A percentile compares a stretch with the other conserved stretches of the same genome.
phyloP scores from a whole-genome alignment of 2,329 filamentous ascomycete species.

The Apiospora phragmitis region DNA sequence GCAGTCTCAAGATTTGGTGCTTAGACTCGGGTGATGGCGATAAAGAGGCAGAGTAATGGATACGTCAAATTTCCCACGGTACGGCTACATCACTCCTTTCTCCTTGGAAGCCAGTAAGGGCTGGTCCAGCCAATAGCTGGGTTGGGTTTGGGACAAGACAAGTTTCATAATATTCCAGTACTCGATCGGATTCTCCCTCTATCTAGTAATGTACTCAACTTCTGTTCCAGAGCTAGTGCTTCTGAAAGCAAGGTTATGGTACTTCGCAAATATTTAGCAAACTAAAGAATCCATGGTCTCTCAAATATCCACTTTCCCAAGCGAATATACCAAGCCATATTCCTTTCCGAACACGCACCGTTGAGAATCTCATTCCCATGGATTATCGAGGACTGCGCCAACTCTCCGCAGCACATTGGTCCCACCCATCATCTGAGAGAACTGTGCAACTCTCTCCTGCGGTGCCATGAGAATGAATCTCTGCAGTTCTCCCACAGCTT shows the following conservation, averaged over 20 bases:
- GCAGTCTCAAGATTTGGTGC: conserved; percentile 48
- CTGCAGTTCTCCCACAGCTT: conserved; percentile 38
- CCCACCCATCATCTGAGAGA: conserved; percentile 56
- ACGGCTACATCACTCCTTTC: not conserved
- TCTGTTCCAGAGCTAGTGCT: not conserved
- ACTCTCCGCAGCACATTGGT: conserved; percentile 52
- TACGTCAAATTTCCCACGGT: too few relatives aligned
- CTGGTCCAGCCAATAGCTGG: not conserved
- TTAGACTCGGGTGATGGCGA: conserved; percentile 22
- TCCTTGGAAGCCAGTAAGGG: not conserved
- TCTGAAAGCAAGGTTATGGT: conserved; percentile 3
- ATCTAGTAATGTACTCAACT: not conserved
- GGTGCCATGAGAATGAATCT: conserved; percentile 58
- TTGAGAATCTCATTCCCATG: conserved; percentile 39
- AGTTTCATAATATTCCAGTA: not conserved
- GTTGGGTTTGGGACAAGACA: not conserved
- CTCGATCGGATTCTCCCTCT: not conserved
- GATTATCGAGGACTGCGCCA: conserved; percentile 49
- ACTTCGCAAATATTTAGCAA: conserved; percentile 14
- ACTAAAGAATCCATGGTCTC: conserved; percentile 16
- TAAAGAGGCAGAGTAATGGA: not conserved
- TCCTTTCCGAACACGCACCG: not conserved
- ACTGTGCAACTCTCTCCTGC: conserved; percentile 48
- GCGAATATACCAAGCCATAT: not conserved
- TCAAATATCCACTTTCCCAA: not conserved